phyloP scores from a whole-genome alignment of 2,329 filamentous ascomycete species.

The Sporothrix variecibatus region DNA sequence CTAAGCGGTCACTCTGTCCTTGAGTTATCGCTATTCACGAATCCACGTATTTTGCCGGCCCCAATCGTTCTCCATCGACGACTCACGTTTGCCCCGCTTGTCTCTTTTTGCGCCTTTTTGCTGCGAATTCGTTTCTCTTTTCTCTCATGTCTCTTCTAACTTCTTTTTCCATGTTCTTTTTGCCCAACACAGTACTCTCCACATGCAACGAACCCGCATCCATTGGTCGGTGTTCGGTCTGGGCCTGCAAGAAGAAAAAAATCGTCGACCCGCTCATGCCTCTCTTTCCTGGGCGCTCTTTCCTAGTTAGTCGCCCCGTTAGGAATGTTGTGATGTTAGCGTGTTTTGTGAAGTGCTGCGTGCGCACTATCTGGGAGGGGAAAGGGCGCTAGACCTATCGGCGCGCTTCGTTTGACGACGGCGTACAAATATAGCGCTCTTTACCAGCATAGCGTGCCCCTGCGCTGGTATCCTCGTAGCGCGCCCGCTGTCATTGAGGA shows the following conservation, averaged over 20 bases:
- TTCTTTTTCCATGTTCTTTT: background rate
- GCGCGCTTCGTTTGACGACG: background rate
- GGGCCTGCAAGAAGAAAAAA: background rate
- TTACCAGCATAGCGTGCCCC: background rate
- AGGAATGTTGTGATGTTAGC: background rate
- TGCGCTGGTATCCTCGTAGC: background rate
- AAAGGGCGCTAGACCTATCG: background rate
- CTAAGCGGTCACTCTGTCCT: background rate
- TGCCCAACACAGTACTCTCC: slow-evolving; percentile 1
- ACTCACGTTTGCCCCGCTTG: background rate
- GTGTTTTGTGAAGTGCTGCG: background rate
- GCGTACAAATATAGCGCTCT: slow-evolving; percentile 10
- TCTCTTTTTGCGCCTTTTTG: background rate
- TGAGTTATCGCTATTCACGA: background rate
- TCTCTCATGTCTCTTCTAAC: background rate
- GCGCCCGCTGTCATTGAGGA: background rate
- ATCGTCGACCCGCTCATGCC: slow-evolving; percentile 7
- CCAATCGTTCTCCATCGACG: background rate
- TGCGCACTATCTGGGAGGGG: background rate
- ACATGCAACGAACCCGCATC: background rate
- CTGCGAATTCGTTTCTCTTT: background rate
- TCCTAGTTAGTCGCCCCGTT: slow-evolving; percentile 3
- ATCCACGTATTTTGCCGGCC: slow-evolving; percentile 3
- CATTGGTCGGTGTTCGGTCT: slow-evolving; percentile 4
- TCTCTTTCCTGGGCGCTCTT: background rate